Conservation (phyloP, 345 rosid species). For the Carallia pectinifolia region DNA sequence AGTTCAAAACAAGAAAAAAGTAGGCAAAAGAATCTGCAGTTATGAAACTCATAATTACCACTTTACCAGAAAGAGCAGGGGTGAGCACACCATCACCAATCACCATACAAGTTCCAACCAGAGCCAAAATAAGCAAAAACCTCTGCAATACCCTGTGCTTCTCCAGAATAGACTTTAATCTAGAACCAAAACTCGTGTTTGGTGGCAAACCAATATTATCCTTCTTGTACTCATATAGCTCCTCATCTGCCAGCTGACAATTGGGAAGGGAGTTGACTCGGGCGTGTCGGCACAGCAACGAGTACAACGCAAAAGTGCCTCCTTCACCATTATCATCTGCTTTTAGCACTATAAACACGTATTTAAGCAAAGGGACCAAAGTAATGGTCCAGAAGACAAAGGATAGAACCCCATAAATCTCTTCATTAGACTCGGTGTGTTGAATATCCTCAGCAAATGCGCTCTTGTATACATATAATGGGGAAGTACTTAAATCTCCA, state of each 20-base stretch:
- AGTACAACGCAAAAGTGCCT: slow-evolving; percentile 89
- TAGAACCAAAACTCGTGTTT: slow-evolving; percentile 43
- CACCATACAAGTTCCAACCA: slow-evolving; percentile 95
- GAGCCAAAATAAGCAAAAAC: slow-evolving; percentile 67
- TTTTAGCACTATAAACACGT: slow-evolving; percentile 71
- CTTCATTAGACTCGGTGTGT: slow-evolving; percentile 79
- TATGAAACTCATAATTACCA: neutral
- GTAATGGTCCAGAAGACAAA: slow-evolving; percentile 89
- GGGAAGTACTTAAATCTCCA: slow-evolving; percentile 88
- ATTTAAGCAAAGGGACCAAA: slow-evolving; percentile 76
- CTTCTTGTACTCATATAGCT: slow-evolving; percentile 61
- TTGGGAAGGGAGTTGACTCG: slow-evolving; percentile 80
- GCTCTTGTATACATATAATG: slow-evolving; percentile 77
- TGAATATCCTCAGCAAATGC: slow-evolving; percentile 72
- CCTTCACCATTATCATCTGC: slow-evolving; percentile 98
- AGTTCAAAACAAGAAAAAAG: neutral
- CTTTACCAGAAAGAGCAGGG: slow-evolving; percentile 78
- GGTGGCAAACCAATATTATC: slow-evolving; percentile 34
- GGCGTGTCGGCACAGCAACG: slow-evolving; percentile 82
- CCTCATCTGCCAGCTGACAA: slow-evolving; percentile 76
- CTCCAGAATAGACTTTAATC: slow-evolving; percentile 67
- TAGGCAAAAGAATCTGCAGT: neutral
- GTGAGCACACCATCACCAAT: slow-evolving; percentile 93
- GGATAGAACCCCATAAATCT: slow-evolving; percentile 87
- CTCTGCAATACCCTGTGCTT: slow-evolving; percentile 65